Base-by-base conservation (phyloP, 2,329 filamentous ascomycete genomes). In the Cladophialophora carrionii region DNA sequence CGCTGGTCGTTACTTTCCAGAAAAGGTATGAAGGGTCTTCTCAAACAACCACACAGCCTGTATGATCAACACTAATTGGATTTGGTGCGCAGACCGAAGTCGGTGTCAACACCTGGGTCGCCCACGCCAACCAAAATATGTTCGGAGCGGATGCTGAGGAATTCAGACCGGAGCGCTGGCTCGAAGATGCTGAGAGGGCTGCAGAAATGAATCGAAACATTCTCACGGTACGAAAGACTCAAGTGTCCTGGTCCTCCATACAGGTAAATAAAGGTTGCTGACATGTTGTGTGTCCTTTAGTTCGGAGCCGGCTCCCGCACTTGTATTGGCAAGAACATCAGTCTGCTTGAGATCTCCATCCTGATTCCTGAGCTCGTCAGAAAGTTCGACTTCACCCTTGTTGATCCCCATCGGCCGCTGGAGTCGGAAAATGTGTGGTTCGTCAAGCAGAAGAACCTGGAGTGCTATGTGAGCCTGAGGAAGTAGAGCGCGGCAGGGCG, bases 111-210 rank as follows among this genome's bases (percentile, higher is more conserved):
- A 79, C 76, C 74, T 81, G 14, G 75, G 77, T 4, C 80, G 84
- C 69, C 76, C 78, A n/a, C 72, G 81, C 55, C 2, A 83, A 87
- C 3, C 71, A 73, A 17, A 61, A 58, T 0, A 75, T 84, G n/a
- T 85, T 82, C 70, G 78, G 78, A 0, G 53, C 70, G 0, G 76
- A 82, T 53, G 78, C 80, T 0, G 86, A 91, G 41, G 76, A 74
- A 0, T 94, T 85, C 74, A 78, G 87, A 14, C 90, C 90, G 0
- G 90, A 92, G 76, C 76, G 90, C 46, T 92, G 90, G 83, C 73
- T 83, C 4, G 80, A 84, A 92, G 89, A 61, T 12, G 41, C 61
- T 1, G 65, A 62, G 32, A 0, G 76, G 76, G 8, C 77, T 79
- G 68, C 72, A 81, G 31, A 78, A 76, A 70, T 80, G 75, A 75